Evolutionary conservation across 768 basidiomycete genomes (phyloP).

Genomic region (Suillus brevipes): DNA sequence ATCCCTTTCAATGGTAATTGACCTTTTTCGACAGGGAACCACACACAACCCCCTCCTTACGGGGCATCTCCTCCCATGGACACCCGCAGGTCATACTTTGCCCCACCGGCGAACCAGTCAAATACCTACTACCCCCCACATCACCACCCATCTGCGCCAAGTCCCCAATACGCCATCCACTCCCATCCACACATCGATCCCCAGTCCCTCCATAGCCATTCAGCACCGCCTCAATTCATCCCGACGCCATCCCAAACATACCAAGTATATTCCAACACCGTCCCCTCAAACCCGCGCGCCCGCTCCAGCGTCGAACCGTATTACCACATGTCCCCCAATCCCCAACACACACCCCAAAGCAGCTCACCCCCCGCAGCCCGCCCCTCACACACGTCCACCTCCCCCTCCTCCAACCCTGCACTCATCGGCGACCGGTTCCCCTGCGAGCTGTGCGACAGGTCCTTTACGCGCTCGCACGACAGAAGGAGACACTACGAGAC

Average conservation of each 20-base stretch:
- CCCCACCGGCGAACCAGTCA: neutral
- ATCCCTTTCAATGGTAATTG: neutral
- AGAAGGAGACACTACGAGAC: conserved; percentile 81
- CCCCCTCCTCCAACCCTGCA: conserved; percentile 23
- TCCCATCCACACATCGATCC: conserved; percentile 17
- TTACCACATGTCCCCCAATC: conserved; percentile 42
- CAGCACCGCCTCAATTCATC: conserved; percentile 38
- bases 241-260: conserved; percentile 50
- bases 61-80: conserved; percentile 18
- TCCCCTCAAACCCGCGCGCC: conserved; percentile 26
- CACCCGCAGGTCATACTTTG: conserved; percentile 24
- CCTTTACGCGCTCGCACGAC: conserved; percentile 80
- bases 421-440: conserved; percentile 60
- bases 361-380: conserved; percentile 1
- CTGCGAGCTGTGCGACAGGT: conserved; percentile 75
- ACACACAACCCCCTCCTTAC: conserved; percentile 20
- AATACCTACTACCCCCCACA: conserved; percentile 21
- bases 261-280: conserved; percentile 35
- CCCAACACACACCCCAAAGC: conserved; percentile 28
- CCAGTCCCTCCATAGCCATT: conserved; percentile 19
- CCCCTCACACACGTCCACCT: conserved; percentile 16
- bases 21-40: conserved; percentile 25
- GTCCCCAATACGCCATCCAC: neutral
- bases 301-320: conserved; percentile 38
- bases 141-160: neutral